Evolutionary conservation across 2,329 filamentous ascomycete genomes (phyloP).

Genomic region (Bipolaris cookei): DNA sequence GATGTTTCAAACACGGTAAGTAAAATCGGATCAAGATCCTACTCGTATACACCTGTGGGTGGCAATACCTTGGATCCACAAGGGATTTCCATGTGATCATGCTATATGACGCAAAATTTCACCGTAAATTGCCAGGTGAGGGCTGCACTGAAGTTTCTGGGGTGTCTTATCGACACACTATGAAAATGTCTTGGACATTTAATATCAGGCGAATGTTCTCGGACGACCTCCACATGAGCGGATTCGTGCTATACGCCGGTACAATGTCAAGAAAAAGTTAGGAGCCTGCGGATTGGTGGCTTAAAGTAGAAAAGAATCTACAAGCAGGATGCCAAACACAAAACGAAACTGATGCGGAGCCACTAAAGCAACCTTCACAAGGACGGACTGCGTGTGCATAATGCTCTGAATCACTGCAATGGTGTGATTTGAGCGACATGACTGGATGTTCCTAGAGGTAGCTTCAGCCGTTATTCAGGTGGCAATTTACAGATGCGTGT

Average conservation of each 20-base stretch:
- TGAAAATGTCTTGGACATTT: neutral
- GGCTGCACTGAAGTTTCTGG: neutral
- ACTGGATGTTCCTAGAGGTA: neutral
- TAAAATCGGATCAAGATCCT: neutral
- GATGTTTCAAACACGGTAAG: neutral
- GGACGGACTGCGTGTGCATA: neutral
- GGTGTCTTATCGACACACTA: neutral
- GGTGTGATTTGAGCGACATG: neutral
- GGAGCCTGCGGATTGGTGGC: neutral
- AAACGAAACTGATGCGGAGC: neutral
- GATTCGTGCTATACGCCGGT: neutral
- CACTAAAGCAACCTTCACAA: neutral
- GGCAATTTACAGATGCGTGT: neutral
- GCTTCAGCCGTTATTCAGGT: neutral
- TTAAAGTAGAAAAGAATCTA: neutral
- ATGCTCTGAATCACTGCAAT: neutral
- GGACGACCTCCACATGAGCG: neutral
- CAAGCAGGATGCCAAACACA: neutral
- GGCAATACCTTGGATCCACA: neutral
- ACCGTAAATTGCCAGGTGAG: neutral
- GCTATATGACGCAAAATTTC: neutral
- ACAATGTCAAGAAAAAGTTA: neutral
- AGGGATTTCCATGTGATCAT: neutral
- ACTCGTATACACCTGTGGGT: neutral
- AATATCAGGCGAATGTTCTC: neutral